Evolutionary conservation across 192 early-diverging fungal genomes (phyloP).

Genomic region (Backusella macrospora): DNA sequence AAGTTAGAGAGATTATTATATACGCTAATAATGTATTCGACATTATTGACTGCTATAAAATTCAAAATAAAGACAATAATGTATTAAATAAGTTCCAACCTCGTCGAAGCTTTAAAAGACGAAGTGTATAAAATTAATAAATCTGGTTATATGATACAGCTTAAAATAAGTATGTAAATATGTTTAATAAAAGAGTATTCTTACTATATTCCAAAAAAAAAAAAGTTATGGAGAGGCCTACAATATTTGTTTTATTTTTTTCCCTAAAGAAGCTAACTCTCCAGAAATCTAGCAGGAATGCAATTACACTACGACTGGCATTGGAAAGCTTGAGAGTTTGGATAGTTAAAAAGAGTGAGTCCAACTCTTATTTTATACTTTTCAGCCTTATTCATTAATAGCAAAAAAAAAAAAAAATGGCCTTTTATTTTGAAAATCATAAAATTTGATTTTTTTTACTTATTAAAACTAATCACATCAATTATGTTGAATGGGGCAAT

Average conservation of each 20-base stretch:
- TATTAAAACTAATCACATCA: conserved; percentile 4
- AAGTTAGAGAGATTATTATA: no score
- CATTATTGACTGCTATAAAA: no score
- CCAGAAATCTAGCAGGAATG: conserved; percentile 1
- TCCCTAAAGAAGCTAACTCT: neutral
- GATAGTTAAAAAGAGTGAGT: neutral
- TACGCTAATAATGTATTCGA: no score
- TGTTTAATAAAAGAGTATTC: no score
- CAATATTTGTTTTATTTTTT: conserved; percentile 1
- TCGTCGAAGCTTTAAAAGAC: no score
- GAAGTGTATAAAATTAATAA: no score
- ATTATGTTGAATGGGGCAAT: conserved; percentile 8
- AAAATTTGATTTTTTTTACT: no score
- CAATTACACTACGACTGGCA: neutral
- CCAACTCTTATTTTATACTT: neutral
- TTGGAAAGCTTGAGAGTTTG: neutral
- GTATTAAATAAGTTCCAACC: no score
- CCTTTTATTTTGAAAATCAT: neutral
- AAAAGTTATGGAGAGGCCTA: neutral
- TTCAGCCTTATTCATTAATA: neutral
- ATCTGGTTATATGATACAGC: no score
- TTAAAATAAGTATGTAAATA: no score
- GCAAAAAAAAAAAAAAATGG: conserved; percentile 3
- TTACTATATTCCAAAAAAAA: no score
- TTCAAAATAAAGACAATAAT: no score